Evolutionary conservation across 257 asterid species (phyloP).

Genomic region (Solanum acaule): DNA sequence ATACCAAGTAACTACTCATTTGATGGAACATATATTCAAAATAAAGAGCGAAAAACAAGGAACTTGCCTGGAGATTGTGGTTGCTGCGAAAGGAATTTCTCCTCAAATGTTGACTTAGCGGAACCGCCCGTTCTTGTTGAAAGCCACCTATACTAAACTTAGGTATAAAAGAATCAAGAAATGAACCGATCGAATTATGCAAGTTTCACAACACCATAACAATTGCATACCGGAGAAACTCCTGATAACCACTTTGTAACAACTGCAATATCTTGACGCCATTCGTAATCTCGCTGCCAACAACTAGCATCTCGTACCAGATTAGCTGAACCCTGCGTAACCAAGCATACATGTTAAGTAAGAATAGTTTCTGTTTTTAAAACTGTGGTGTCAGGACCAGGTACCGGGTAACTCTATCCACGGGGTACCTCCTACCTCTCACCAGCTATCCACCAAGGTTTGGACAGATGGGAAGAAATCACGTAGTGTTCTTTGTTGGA

Average conservation of each 20-base stretch:
- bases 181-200: conserved; percentile 1
- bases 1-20: neutral
- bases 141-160: conserved; percentile 95
- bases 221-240: conserved; percentile 82
- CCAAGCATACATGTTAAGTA: conserved; percentile 8
- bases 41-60: conserved; percentile 1
- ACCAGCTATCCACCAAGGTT: neutral
- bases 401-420: neutral
- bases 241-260: conserved; percentile 98
- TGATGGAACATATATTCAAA: neutral
- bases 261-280: conserved; percentile 99
- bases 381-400: neutral
- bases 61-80: conserved; percentile 76
- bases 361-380: neutral
- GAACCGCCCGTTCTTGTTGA: conserved; percentile 70
- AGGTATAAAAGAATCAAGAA: conserved; percentile 26
- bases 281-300: conserved; percentile 94
- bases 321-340: conserved; percentile 70
- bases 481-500: neutral
- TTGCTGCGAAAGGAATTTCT: conserved; percentile 87
- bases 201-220: neutral
- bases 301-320: conserved; percentile 90
- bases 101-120: conserved; percentile 77
- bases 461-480: neutral
- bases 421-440: neutral